Conservation (phyloP, 257 asterid species). For the Petunia secreta region DNA sequence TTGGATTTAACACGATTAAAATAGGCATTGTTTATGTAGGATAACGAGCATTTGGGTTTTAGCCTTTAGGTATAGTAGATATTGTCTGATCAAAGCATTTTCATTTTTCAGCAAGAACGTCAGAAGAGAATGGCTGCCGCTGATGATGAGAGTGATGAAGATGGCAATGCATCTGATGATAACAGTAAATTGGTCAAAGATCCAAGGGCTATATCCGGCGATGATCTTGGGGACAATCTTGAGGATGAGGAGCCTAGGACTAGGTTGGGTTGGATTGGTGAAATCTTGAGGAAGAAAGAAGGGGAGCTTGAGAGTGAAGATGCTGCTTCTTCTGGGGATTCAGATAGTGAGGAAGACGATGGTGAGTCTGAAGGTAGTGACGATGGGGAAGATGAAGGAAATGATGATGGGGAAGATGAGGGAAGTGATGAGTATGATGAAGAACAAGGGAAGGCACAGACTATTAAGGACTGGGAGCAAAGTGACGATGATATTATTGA, state of each 20-base stretch:
- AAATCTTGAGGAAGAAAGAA: conserved; percentile 45
- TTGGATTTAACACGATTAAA: not conserved
- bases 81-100: not conserved
- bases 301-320: conserved; percentile 30
- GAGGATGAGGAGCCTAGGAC: conserved; percentile 45
- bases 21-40: not conserved
- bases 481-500: conserved; percentile 79
- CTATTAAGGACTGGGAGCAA: conserved; percentile 95
- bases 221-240: conserved; percentile 90
- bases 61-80: not conserved
- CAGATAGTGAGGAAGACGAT: conserved; percentile 48
- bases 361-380: conserved; percentile 45
- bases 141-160: conserved; percentile 73
- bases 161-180: conserved; percentile 57
- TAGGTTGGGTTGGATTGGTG: conserved; percentile 68
- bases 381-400: conserved; percentile 50
- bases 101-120: conserved; percentile 73
- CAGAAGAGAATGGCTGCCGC: conserved; percentile 77
- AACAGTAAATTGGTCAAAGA: conserved; percentile 44
- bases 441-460: conserved; percentile 43
- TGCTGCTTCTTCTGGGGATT: conserved; percentile 26
- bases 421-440: conserved; percentile 49
- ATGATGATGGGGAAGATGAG: conserved; percentile 46
- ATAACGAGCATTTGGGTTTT: conserved; percentile 17
- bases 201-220: conserved; percentile 71